Conservation (phyloP, 257 asterid genomes). For the Salvia hispanica region DNA sequence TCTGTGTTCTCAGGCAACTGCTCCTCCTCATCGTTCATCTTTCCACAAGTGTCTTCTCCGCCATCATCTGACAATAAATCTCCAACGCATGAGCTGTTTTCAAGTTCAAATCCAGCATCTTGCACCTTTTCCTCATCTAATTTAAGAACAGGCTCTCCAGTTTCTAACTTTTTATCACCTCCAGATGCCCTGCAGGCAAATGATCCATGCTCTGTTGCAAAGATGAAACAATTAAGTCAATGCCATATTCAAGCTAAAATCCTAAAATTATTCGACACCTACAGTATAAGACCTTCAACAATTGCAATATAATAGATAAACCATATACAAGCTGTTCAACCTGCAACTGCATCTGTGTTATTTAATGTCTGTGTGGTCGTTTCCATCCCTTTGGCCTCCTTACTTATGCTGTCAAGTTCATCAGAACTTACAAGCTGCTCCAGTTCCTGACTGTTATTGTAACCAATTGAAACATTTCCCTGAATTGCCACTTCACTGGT, state of each 20-base stretch:
- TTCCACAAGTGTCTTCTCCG: conserved; percentile 22
- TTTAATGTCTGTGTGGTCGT: conserved; percentile 15
- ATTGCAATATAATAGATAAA: conserved; percentile 3
- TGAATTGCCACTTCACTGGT: conserved; percentile 5
- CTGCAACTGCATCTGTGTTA: conserved; percentile 32
- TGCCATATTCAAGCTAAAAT: not conserved
- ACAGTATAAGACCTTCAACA: not conserved
- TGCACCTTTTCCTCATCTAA: conserved; percentile 7
- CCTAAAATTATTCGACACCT: not conserved
- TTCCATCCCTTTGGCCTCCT: conserved; percentile 26
- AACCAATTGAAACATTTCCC: conserved; percentile 13
- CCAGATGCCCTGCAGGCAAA: conserved; percentile 28
- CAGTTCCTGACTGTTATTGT: conserved; percentile 4
- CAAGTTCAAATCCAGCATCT: conserved; percentile 25
- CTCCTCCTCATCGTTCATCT: conserved; percentile 18
- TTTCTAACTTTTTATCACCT: conserved; percentile 21
- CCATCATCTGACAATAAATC: conserved; percentile 2
- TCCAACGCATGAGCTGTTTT: conserved; percentile 14
- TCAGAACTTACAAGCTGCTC: not conserved
- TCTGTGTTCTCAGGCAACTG: conserved; percentile 24
- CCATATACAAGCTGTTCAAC: conserved; percentile 26
- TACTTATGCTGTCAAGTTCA: conserved; percentile 23
- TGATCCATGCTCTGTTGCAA: conserved; percentile 32
- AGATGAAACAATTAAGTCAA: conserved; percentile 13
- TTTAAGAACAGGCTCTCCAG: not conserved